These are phyloP conservation scores for Sugiyamaella pinicola DNA, from an alignment of 1,139 yeast genomes.

Conservation along the genomic window DNA sequence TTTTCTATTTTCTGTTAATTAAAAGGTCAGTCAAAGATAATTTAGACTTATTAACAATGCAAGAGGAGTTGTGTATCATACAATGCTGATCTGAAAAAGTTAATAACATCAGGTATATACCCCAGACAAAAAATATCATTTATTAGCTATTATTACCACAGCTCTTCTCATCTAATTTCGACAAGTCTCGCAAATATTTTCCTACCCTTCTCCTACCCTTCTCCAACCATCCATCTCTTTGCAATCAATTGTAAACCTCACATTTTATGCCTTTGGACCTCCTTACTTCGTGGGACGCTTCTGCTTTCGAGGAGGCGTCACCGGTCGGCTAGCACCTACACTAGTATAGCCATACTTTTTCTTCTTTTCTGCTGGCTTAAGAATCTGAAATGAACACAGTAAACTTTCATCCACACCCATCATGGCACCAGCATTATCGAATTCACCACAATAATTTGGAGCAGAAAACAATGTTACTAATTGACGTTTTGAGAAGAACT, in stretches of 20 bases:
- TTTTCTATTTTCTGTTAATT: no score
- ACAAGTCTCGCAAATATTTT: not conserved
- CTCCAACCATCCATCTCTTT: no score
- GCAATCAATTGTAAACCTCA: not conserved
- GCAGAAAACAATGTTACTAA: conserved; percentile 93
- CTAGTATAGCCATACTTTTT: conserved; percentile 66
- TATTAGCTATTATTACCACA: no score
- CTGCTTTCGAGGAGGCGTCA: conserved; percentile 71
- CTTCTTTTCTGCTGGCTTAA: conserved; percentile 96
- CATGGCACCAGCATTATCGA: conserved; percentile 99
- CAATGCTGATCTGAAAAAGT: no score
- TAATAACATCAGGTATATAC: no score
- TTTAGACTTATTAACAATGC: no score
- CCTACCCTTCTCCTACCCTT: no score
- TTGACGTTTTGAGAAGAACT: conserved; percentile 93
- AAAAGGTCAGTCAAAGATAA: no score
- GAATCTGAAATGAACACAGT: conserved; percentile 94
- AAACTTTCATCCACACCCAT: conserved; percentile 97
- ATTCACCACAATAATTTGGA: conserved; percentile 98
- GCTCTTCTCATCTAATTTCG: no score
- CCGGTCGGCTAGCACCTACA: conserved; percentile 53
- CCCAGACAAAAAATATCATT: no score
- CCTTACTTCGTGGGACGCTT: conserved; percentile 41
- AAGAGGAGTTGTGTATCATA: no score
- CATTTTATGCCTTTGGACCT: not conserved